A percentile compares a stretch with the other conserved stretches of the same genome.
Conservation (phyloP, 164 flowering plant species). For the Cinnamomum chago region DNA sequence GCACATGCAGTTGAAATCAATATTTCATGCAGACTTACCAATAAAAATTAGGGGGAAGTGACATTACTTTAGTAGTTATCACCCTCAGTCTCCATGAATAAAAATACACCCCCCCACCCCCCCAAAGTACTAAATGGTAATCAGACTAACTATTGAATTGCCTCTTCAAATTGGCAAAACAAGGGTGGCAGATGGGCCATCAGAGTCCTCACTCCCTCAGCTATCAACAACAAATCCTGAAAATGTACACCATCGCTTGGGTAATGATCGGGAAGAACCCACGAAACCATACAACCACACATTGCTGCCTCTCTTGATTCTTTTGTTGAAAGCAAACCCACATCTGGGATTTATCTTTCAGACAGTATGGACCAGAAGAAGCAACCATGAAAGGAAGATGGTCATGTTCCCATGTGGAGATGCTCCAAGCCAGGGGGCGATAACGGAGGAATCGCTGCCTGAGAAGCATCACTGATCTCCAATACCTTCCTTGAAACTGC, state of each 20-base stretch:
- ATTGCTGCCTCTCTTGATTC: background rate
- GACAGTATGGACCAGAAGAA: constrained; percentile 9
- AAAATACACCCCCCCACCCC: background rate
- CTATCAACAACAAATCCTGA: constrained; percentile 1
- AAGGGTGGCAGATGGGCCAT: background rate
- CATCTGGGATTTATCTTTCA: background rate
- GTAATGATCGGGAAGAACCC: constrained; percentile 40
- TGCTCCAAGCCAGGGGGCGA: constrained; percentile 44
- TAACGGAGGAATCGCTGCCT: constrained; percentile 48
- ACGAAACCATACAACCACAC: constrained; percentile 10
- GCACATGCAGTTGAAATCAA: no score
- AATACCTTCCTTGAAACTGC: constrained; percentile 8
- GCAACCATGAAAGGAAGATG: constrained; percentile 6
- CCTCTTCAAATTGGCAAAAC: background rate
- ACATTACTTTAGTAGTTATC: no score
- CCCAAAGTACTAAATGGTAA: background rate
- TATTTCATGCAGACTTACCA: no score
- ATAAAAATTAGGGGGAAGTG: no score
- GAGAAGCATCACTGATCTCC: constrained; percentile 1
- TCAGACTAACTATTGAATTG: background rate
- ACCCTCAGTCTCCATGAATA: background rate
- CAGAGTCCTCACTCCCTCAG: constrained; percentile 5
- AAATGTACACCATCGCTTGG: constrained; percentile 32
- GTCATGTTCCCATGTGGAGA: constrained; percentile 13
- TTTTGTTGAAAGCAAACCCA: background rate